These are phyloP conservation scores for Solanum pinnatisectum DNA, from an alignment of 257 asterid genomes.

Conservation along the genomic window DNA sequence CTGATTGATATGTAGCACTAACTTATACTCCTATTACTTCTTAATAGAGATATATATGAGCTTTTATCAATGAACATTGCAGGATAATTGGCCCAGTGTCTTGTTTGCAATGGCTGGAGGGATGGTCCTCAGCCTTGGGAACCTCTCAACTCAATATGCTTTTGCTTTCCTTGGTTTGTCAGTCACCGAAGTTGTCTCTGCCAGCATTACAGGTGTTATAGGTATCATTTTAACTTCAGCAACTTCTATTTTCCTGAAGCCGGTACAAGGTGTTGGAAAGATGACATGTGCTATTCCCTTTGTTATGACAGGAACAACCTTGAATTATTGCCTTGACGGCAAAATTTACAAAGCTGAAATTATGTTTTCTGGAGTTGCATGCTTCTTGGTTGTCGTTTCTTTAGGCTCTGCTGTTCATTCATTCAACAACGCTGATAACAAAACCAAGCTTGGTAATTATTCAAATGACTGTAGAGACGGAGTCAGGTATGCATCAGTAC, in stretches of 20 bases:
- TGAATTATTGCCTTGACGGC: no score
- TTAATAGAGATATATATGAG: neutral
- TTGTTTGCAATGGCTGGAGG: conserved; percentile 93
- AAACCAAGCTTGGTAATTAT: conserved; percentile 43
- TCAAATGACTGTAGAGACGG: conserved; percentile 22
- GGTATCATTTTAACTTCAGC: conserved; percentile 35
- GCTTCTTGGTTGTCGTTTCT: conserved; percentile 88
- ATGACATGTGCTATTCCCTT: no score
- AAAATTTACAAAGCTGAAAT: conserved; percentile 87
- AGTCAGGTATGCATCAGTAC: neutral
- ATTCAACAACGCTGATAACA: conserved; percentile 70
- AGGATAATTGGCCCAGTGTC: conserved; percentile 81
- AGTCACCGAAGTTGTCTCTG: conserved; percentile 76
- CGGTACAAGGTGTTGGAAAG: no score
- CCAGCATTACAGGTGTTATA: conserved; percentile 85
- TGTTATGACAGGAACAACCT: no score
- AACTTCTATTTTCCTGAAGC: no score
- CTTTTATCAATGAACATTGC: conserved; percentile 5
- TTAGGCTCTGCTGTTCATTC: conserved; percentile 76
- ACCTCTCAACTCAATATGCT: conserved; percentile 86
- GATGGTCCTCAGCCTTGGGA: conserved; percentile 77
- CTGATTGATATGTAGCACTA: neutral
- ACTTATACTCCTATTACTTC: neutral
- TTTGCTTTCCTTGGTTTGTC: conserved; percentile 94
- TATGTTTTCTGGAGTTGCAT: conserved; percentile 88